These are phyloP conservation scores for Boletus rubescentipes DNA, from an alignment of 768 basidiomycete genomes.

Conservation along the genomic window DNA sequence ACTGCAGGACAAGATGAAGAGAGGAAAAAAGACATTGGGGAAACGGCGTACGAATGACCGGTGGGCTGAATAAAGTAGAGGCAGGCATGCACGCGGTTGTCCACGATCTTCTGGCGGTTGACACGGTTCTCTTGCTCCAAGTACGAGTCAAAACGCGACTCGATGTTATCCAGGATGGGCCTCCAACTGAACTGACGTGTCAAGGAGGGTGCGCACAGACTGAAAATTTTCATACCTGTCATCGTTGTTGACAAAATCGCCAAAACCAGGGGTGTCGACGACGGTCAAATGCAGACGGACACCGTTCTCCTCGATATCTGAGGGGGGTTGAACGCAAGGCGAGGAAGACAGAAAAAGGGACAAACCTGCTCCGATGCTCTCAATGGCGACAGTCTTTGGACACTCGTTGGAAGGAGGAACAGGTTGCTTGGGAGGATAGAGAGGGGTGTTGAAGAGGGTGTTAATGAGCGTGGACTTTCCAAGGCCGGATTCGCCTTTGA, in stretches of 20 bases:
- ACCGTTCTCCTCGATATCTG: conserved; percentile 99
- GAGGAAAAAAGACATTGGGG: too few species aligned
- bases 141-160: conserved; percentile 96
- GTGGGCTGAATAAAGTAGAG: conserved; percentile 99
- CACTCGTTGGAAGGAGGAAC: conserved; percentile 82
- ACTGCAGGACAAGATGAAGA: conserved; percentile 39
- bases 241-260: conserved; percentile 99
- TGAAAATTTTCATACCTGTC: conserved; percentile 64
- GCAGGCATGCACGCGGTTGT: conserved; percentile 98
- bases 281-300: conserved; percentile 97
- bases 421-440: conserved; percentile 88
- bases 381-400: conserved; percentile 93
- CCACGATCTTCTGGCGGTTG: conserved; percentile 88
- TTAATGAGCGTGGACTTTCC: conserved; percentile 99
- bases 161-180: conserved; percentile 97
- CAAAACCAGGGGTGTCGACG: conserved; percentile 98
- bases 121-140: conserved; percentile 99
- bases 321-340: conserved; percentile 22
- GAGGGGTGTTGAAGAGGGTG: conserved; percentile 95
- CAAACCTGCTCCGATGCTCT: conserved; percentile 96
- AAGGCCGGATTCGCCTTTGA: conserved; percentile 90
- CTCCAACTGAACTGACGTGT: conserved; percentile 71
- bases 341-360: not conserved
- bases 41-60: conserved; percentile 80
- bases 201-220: conserved; percentile 11